phyloP scores from a whole-genome alignment of 164 flowering plant species.

The Platanus orientalis region DNA sequence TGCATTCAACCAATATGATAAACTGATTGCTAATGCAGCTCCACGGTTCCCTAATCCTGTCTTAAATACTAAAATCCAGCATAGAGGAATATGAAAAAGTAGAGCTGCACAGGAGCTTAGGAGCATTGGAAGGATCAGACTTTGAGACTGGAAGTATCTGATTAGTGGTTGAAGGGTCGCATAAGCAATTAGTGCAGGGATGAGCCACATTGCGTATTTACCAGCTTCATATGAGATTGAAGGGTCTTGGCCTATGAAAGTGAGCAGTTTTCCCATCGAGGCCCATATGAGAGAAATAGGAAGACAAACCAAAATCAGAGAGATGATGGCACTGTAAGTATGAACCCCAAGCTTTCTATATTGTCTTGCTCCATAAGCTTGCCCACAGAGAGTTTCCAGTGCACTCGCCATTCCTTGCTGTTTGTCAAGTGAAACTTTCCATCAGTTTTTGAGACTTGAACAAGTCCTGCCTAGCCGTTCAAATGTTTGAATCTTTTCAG shows the following conservation, averaged over 20 bases:
- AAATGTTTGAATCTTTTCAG: too few species aligned
- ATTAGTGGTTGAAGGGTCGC: slow-evolving; percentile 43
- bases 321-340: slow-evolving; percentile 35
- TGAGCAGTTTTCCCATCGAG: slow-evolving; percentile 38
- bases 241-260: slow-evolving; percentile 51
- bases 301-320: slow-evolving; percentile 35
- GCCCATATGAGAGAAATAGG: slow-evolving; percentile 48
- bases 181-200: slow-evolving; percentile 49
- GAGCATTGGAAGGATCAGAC: slow-evolving; percentile 41
- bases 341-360: slow-evolving; percentile 43
- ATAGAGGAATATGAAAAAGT: slow-evolving; percentile 38
- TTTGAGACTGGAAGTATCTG: slow-evolving; percentile 44
- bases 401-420: slow-evolving; percentile 59
- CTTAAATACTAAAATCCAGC: slow-evolving; percentile 49
- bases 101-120: slow-evolving; percentile 29
- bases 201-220: slow-evolving; percentile 32
- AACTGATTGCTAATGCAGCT: slow-evolving; percentile 39
- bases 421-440: not conserved
- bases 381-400: slow-evolving; percentile 58
- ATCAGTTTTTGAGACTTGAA: too few species aligned
- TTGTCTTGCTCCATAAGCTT: slow-evolving; percentile 61
- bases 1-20: slow-evolving; percentile 50
- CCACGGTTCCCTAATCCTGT: slow-evolving; percentile 36
- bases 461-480: too few species aligned
- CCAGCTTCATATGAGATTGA: slow-evolving; percentile 48